Percentiles rank a stretch among this genome's conserved stretches.
Conservation (phyloP, 2,329 filamentous ascomycete species). For the Microdochium trichocladiopsis region DNA sequence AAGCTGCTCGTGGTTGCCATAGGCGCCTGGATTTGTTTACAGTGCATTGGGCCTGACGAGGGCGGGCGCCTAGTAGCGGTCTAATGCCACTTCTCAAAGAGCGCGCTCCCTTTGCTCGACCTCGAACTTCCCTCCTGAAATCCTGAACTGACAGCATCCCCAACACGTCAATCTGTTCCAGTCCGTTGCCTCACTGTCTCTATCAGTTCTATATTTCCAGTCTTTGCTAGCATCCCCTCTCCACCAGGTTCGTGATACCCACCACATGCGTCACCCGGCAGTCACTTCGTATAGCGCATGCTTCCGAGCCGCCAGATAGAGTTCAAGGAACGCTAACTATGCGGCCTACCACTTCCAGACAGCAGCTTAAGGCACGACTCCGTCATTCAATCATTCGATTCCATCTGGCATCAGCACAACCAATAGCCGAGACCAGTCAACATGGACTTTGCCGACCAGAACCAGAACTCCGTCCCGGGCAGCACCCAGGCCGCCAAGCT, state of each 20-base stretch:
- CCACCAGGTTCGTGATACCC: not conserved
- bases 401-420: too few relatives aligned
- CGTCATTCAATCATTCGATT: too few relatives aligned
- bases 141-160: not conserved
- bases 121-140: not conserved
- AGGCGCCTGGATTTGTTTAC: not conserved
- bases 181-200: too few relatives aligned
- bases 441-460: slow-evolving; percentile 53
- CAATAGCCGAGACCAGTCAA: not conserved
- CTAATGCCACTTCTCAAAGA: too few relatives aligned
- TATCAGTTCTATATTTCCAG: too few relatives aligned
- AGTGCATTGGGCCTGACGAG: not conserved
- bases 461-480: slow-evolving; percentile 61
- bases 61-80: too few relatives aligned
- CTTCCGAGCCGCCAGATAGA: not conserved
- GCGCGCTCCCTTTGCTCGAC: too few relatives aligned
- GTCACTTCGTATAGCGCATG: not conserved
- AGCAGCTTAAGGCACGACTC: too few relatives aligned
- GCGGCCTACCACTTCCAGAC: too few relatives aligned
- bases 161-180: not conserved
- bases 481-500: slow-evolving; percentile 57
- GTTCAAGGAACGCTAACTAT: not conserved
- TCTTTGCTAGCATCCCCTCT: too few relatives aligned
- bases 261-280: not conserved
- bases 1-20: not conserved